These are phyloP conservation scores for Arbutus unedo DNA, from an alignment of 148 eudicot species.

Conservation along the genomic window DNA sequence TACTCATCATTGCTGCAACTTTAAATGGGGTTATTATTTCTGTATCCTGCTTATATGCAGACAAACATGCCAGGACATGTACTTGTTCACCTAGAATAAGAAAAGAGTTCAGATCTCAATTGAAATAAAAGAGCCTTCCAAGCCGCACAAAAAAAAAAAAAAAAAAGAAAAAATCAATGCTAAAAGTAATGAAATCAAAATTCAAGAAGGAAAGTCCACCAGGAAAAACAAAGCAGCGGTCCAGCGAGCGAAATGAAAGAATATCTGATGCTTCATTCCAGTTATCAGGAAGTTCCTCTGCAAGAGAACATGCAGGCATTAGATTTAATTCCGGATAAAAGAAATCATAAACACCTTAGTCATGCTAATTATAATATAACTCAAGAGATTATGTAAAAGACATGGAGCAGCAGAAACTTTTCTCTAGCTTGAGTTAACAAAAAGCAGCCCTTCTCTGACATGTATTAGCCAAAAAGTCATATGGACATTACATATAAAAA, in stretches of 20 bases:
- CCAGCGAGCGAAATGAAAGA: constrained; percentile 57
- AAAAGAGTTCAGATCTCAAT: constrained; percentile 9
- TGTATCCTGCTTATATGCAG: constrained; percentile 69
- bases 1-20: constrained; percentile 85
- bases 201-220: constrained; percentile 37
- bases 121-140: not conserved
- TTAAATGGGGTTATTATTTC: constrained; percentile 94
- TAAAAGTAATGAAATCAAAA: not conserved
- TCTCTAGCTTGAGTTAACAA: not conserved
- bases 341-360: not conserved
- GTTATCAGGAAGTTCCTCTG: constrained; percentile 73
- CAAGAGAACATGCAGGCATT: constrained; percentile 16
- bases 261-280: constrained; percentile 65
- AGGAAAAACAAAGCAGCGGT: constrained; percentile 88
- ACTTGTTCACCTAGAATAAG: constrained; percentile 74
- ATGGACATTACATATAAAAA: not conserved
- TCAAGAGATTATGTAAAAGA: not conserved
- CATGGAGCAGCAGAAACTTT: not conserved
- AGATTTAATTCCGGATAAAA: constrained; percentile 3
- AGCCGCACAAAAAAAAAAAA: not conserved
- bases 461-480: not conserved
- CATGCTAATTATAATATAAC: not conserved
- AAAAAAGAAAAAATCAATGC: not conserved
- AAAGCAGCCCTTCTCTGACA: not conserved
- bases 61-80: constrained; percentile 77